phyloP scores from a whole-genome alignment of 225 moss, liverwort and hornwort species.

The Lunularia cruciata region DNA sequence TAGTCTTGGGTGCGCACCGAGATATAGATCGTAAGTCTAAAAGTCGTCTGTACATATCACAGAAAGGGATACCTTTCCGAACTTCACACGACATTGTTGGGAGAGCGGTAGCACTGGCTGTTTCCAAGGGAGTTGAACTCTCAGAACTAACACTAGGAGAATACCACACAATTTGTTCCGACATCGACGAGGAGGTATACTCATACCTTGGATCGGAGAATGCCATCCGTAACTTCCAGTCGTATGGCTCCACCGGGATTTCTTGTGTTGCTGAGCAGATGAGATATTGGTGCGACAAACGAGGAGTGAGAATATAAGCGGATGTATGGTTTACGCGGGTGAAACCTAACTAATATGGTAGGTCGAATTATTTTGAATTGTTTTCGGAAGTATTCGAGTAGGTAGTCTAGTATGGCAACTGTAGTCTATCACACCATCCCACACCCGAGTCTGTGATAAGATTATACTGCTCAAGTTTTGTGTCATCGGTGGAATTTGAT shows the following conservation, averaged over 20 bases:
- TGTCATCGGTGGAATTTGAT: too few relatives aligned
- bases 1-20: too few relatives aligned
- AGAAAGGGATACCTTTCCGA: constrained; percentile 94
- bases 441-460: too few relatives aligned
- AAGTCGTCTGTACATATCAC: not conserved
- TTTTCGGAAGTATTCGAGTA: too few relatives aligned
- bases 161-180: constrained; percentile 56
- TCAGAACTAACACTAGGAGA: constrained; percentile 72
- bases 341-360: too few relatives aligned
- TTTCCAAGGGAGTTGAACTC: constrained; percentile 68
- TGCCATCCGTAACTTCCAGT: constrained; percentile 78
- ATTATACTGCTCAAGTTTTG: too few relatives aligned
- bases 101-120: constrained; percentile 80
- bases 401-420: too few relatives aligned
- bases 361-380: too few relatives aligned
- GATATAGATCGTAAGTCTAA: too few relatives aligned
- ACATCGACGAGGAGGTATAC: constrained; percentile 82
- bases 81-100: constrained; percentile 98
- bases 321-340: too few relatives aligned
- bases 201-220: constrained; percentile 86
- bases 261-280: constrained; percentile 83
- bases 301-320: too few relatives aligned
- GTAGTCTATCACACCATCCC: too few relatives aligned
- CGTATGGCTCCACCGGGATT: constrained; percentile 87
- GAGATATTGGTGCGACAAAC: constrained; percentile 67